Conservation (phyloP, 1,284 basidiomycete genomes). For the Apiotrichum sp. region DNA sequence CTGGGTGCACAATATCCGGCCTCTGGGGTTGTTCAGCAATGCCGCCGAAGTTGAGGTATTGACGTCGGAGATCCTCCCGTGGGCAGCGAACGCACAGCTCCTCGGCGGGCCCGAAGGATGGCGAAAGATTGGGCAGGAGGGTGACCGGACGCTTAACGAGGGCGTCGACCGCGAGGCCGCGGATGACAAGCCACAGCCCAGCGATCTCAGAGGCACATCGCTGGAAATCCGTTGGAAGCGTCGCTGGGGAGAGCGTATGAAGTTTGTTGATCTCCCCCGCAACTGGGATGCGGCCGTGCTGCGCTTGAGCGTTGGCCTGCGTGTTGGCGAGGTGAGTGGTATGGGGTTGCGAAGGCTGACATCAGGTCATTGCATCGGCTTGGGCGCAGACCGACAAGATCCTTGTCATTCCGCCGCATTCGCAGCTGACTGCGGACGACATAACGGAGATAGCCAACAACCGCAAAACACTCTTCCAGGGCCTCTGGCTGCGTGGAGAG, state of each 20-base stretch:
- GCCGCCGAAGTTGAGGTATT: slow-evolving; percentile 17
- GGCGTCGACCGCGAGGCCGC: slow-evolving; percentile 21
- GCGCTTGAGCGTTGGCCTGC: slow-evolving; percentile 29
- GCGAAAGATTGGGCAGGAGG: slow-evolving; percentile 24
- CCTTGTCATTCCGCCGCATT: slow-evolving; percentile 12
- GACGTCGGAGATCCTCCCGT: slow-evolving; percentile 30
- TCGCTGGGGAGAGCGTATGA: slow-evolving; percentile 26
- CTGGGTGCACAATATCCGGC: slow-evolving; percentile 26
- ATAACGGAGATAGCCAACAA: slow-evolving; percentile 19
- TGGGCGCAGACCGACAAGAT: slow-evolving; percentile 42
- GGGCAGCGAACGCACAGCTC: slow-evolving; percentile 25
- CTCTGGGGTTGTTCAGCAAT: slow-evolving; percentile 33
- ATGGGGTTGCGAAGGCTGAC: not conserved
- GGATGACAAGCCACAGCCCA: slow-evolving; percentile 9
- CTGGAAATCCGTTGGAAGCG: slow-evolving; percentile 23
- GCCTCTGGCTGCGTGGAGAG: slow-evolving; percentile 81
- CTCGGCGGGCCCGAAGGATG: slow-evolving; percentile 29
- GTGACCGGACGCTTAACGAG: slow-evolving; percentile 19
- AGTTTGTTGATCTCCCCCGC: slow-evolving; percentile 25
- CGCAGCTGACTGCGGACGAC: slow-evolving; percentile 21
- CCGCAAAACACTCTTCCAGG: slow-evolving; percentile 52
- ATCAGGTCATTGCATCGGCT: slow-evolving; percentile 24
- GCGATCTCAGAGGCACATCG: not conserved
- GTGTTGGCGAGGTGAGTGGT: slow-evolving; percentile 26
- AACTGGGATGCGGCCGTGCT: slow-evolving; percentile 27